These are phyloP conservation scores for Solanum chmielewskii DNA, from an alignment of 257 asterid genomes.

Conservation along the genomic window DNA sequence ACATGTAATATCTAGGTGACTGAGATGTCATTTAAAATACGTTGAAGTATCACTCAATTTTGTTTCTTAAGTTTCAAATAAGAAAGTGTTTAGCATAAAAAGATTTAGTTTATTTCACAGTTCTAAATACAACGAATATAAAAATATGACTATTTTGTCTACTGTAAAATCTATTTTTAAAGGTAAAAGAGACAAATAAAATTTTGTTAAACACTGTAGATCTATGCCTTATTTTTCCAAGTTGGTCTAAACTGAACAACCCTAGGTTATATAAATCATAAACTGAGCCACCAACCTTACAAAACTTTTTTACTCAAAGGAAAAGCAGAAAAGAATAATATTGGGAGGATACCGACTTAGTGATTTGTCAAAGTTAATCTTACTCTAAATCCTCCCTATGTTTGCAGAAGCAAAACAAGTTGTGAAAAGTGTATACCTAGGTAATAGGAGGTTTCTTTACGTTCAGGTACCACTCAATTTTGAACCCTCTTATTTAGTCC, in stretches of 20 bases:
- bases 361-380: not conserved
- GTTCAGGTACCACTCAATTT: not conserved
- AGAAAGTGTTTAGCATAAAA: not conserved
- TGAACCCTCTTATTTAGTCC: not conserved
- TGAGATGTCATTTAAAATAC: not conserved
- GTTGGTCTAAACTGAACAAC: not conserved
- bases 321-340: no score
- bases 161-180: not conserved
- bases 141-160: not conserved
- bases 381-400: not conserved
- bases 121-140: not conserved
- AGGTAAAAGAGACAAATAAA: not conserved
- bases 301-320: not conserved
- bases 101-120: not conserved
- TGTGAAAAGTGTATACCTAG: not conserved
- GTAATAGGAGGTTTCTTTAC: not conserved
- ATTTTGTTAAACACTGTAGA: not conserved
- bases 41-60: not conserved
- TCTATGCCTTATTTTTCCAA: not conserved
- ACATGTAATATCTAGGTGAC: not conserved
- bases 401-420: not conserved
- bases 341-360: not conserved
- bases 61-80: no score
- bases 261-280: not conserved
- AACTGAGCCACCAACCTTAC: no score